These are phyloP conservation scores for Bolboschoenoplectus hybrid DNA, from an alignment of 202 grass and related monocot genomes.

Conservation along the genomic window DNA sequence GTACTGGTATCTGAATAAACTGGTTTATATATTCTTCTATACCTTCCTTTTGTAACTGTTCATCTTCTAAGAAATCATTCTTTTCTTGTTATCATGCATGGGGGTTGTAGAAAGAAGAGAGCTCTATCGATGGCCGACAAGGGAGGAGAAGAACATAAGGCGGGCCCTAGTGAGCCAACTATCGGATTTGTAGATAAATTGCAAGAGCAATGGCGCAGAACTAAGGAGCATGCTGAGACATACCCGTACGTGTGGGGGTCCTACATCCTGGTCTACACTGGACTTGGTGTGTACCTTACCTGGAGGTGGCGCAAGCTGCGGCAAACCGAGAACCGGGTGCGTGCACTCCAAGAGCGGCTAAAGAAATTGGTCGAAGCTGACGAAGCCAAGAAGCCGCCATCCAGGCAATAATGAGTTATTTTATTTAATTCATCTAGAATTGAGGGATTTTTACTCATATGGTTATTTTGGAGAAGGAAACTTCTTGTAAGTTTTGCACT, in stretches of 20 bases:
- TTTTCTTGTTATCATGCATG: neutral
- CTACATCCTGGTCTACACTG: conserved; percentile 94
- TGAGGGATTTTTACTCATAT: neutral
- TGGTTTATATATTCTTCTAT: neutral
- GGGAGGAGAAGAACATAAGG: neutral
- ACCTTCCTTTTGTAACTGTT: neutral
- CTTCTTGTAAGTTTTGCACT: neutral
- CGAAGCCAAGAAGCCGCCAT: conserved; percentile 42
- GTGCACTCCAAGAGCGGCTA: conserved; percentile 65
- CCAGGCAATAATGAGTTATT: neutral
- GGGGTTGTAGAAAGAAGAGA: neutral
- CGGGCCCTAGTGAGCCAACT: neutral
- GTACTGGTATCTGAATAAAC: neutral
- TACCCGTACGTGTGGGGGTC: conserved; percentile 97
- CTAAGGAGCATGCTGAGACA: conserved; percentile 93
- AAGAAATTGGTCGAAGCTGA: conserved; percentile 66
- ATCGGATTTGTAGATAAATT: conserved; percentile 46
- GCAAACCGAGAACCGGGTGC: conserved; percentile 79
- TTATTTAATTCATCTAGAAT: neutral
- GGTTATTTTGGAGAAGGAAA: no score
- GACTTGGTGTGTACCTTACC: conserved; percentile 66
- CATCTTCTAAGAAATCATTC: neutral
- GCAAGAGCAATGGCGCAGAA: conserved; percentile 65
- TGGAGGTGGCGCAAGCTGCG: conserved; percentile 88
- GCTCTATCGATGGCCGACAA: neutral